A percentile compares a stretch with the other conserved stretches of the same genome.
These are phyloP conservation scores for Herpotrichia juniperi DNA, from an alignment of 2,329 filamentous ascomycete genomes.

Conservation along the genomic window DNA sequence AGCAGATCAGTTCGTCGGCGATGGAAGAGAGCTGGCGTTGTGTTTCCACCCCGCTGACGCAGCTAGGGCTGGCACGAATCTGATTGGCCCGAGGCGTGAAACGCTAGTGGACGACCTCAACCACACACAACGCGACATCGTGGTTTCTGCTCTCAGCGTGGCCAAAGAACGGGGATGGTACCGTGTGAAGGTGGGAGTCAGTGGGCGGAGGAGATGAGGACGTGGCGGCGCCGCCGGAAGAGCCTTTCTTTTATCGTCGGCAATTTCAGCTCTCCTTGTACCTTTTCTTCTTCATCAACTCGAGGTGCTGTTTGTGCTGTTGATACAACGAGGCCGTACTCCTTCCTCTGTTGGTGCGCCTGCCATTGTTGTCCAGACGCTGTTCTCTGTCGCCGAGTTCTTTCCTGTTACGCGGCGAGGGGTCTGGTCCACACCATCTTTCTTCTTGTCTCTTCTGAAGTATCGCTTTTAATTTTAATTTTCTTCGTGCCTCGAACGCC, in stretches of 20 bases:
- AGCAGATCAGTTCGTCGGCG: constrained; percentile 24
- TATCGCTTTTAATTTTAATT: constrained; percentile 9
- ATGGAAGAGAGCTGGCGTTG: constrained; percentile 3
- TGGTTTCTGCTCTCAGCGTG: constrained; percentile 23
- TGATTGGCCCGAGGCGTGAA: constrained; percentile 27
- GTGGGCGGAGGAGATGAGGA: constrained; percentile 17
- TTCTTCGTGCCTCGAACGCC: background rate
- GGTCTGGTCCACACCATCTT: background rate
- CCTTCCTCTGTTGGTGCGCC: constrained; percentile 16
- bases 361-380: constrained; percentile 1
- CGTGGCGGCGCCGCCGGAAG: constrained; percentile 3
- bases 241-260: constrained; percentile 4
- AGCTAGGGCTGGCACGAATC: constrained; percentile 6
- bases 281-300: constrained; percentile 5
- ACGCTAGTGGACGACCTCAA: constrained; percentile 30
- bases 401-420: constrained; percentile 5
- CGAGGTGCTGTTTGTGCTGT: background rate
- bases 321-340: constrained; percentile 7
- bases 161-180: constrained; percentile 7
- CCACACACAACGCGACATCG: constrained; percentile 37
- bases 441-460: constrained; percentile 8
- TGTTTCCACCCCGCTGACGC: constrained; percentile 14
- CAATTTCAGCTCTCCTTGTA: background rate
- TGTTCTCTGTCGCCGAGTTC: background rate
- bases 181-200: constrained; percentile 2